These are phyloP conservation scores for Talaromyces marneffei DNA, from an alignment of 2,329 filamentous ascomycete genomes.

Conservation along the genomic window DNA sequence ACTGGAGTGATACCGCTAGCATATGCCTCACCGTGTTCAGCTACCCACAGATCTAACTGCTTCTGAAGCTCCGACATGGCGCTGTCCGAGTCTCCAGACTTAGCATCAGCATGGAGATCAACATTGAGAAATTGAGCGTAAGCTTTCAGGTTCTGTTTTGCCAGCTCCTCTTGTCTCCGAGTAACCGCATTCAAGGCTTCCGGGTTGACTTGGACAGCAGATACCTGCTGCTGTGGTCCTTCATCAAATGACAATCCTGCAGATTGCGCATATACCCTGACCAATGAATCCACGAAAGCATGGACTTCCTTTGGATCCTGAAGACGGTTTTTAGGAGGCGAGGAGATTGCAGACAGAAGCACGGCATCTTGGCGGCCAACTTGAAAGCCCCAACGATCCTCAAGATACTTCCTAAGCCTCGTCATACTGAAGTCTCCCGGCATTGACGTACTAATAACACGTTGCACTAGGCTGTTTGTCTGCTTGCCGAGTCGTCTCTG, in stretches of 20 bases:
- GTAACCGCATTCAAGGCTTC: neutral
- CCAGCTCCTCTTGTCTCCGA: neutral
- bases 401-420: conserved; percentile 85
- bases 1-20: conserved; percentile 88
- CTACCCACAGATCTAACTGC: conserved; percentile 89
- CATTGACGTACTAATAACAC: conserved; percentile 97
- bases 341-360: conserved; percentile 47
- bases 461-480: conserved; percentile 82
- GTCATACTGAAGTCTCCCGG: conserved; percentile 99
- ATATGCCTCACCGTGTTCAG: conserved; percentile 95
- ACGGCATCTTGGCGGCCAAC: conserved; percentile 85
- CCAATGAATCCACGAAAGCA: conserved; percentile 77
- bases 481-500: conserved; percentile 97
- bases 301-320: conserved; percentile 88
- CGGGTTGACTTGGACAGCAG: conserved; percentile 1
- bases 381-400: conserved; percentile 85
- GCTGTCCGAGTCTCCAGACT: neutral
- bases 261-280: conserved; percentile 97
- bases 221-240: neutral
- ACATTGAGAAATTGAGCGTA: neutral
- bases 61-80: conserved; percentile 57
- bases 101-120: neutral
- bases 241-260: conserved; percentile 72
- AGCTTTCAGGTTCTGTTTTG: neutral
- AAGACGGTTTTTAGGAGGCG: conserved; percentile 17